Conservation (phyloP, 352 stramenopile genomes). For the Poterioochromonas sp. region DNA sequence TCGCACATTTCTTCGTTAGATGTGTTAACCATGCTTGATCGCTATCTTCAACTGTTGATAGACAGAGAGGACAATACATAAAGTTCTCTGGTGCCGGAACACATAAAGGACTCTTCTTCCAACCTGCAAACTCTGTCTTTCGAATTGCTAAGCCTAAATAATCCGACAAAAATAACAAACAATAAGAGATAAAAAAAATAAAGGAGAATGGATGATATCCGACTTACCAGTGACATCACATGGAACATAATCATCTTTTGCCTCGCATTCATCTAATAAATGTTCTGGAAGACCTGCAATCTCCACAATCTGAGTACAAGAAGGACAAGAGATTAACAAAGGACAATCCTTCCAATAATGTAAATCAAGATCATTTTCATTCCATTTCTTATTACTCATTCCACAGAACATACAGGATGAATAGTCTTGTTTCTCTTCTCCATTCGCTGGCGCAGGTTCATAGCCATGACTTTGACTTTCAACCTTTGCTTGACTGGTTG, state of each 20-base stretch:
- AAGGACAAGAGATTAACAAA: conserved; percentile 78
- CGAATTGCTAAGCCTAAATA: conserved; percentile 2
- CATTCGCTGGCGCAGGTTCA: neutral
- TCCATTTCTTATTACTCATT: conserved; percentile 68
- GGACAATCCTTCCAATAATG: conserved; percentile 80
- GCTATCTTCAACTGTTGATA: neutral
- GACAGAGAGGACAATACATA: conserved; percentile 28
- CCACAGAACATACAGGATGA: conserved; percentile 73
- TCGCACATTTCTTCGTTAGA: neutral
- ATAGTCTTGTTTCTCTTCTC: conserved; percentile 29
- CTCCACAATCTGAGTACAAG: conserved; percentile 79
- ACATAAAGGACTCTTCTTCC: conserved; percentile 7
- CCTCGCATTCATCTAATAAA: conserved; percentile 71
- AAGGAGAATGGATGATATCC: neutral
- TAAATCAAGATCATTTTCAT: conserved; percentile 72
- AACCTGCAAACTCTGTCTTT: neutral
- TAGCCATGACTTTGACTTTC: neutral
- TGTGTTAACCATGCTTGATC: conserved; percentile 21
- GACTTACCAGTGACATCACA: conserved; percentile 5
- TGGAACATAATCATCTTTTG: conserved; percentile 53
- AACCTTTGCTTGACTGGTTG: neutral
- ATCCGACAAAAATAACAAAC: too few species aligned
- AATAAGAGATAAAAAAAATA: too few species aligned
- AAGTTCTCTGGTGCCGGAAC: conserved; percentile 1
- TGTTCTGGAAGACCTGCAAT: conserved; percentile 76